Percentiles rank a stretch among this genome's conserved stretches.
Conservation (phyloP, 192 early-diverging fungal genomes). For the Radiomyces spectabilis region DNA sequence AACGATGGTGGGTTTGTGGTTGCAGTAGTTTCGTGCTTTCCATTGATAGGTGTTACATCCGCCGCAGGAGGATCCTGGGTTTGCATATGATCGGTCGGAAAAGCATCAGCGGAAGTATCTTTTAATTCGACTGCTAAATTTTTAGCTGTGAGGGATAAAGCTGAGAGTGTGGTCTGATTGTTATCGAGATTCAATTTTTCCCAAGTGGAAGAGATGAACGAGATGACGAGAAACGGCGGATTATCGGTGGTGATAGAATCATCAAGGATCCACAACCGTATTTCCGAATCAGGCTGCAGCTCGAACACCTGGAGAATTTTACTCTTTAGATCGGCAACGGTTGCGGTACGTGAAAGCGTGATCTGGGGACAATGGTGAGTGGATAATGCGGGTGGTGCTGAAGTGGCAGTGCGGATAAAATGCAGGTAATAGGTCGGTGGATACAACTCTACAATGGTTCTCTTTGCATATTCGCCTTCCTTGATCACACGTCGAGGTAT, state of each 20-base stretch:
- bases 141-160: too few species aligned
- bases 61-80: too few species aligned
- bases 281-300: not conserved
- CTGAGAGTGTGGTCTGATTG: too few species aligned
- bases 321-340: constrained; percentile 19
- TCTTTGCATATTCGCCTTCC: constrained; percentile 9
- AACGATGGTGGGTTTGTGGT: not conserved
- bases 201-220: too few species aligned
- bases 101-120: too few species aligned
- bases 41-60: too few species aligned
- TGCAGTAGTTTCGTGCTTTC: too few species aligned
- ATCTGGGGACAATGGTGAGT: constrained; percentile 14
- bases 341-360: constrained; percentile 17
- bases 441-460: constrained; percentile 30
- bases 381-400: constrained; percentile 2
- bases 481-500: constrained; percentile 27
- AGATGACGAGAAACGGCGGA: too few species aligned
- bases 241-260: not conserved
- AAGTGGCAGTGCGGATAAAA: constrained; percentile 9
- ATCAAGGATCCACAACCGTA: constrained; percentile 9
- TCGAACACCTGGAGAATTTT: constrained; percentile 7
- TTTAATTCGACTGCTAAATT: too few species aligned
- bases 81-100: too few species aligned
- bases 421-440: constrained; percentile 32
- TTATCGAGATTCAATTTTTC: too few species aligned